These are phyloP conservation scores for Litchi chinensis DNA, from an alignment of 345 rosid species.

Conservation along the genomic window DNA sequence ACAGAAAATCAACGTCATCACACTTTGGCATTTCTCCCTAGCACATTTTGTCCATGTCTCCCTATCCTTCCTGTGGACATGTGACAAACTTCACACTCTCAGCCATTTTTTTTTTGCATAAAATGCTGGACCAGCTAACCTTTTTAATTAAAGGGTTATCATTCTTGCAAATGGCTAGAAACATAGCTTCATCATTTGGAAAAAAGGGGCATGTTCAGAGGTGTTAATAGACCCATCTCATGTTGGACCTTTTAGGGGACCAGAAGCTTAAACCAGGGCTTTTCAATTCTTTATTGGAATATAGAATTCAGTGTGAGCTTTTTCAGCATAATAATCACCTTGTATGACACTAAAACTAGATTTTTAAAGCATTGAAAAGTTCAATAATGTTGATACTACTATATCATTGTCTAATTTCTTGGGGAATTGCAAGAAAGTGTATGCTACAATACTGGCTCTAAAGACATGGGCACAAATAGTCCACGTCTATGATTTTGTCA, in stretches of 20 bases:
- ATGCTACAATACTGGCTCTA: slow-evolving; percentile 33
- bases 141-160: neutral
- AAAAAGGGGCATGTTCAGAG: slow-evolving; percentile 18
- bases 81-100: slow-evolving; percentile 28
- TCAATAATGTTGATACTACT: too few species aligned
- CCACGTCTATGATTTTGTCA: slow-evolving; percentile 29
- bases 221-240: slow-evolving; percentile 17
- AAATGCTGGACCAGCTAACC: too few species aligned
- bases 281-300: neutral
- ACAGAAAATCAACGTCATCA: slow-evolving; percentile 21
- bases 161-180: slow-evolving; percentile 18
- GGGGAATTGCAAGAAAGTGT: slow-evolving; percentile 6
- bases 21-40: slow-evolving; percentile 45
- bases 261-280: slow-evolving; percentile 17
- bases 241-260: slow-evolving; percentile 38
- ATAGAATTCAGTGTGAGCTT: neutral
- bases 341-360: slow-evolving; percentile 4
- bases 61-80: slow-evolving; percentile 42
- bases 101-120: slow-evolving; percentile 11
- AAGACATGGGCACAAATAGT: slow-evolving; percentile 25
- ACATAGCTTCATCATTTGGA: slow-evolving; percentile 18
- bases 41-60: slow-evolving; percentile 59
- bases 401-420: neutral
- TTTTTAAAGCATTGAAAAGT: neutral
- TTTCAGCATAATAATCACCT: neutral